Percentiles rank a stretch among this genome's conserved stretches.
Conservation (phyloP, 495 filamentous ascomycete genomes). For the Podospora pseudoanserina region DNA sequence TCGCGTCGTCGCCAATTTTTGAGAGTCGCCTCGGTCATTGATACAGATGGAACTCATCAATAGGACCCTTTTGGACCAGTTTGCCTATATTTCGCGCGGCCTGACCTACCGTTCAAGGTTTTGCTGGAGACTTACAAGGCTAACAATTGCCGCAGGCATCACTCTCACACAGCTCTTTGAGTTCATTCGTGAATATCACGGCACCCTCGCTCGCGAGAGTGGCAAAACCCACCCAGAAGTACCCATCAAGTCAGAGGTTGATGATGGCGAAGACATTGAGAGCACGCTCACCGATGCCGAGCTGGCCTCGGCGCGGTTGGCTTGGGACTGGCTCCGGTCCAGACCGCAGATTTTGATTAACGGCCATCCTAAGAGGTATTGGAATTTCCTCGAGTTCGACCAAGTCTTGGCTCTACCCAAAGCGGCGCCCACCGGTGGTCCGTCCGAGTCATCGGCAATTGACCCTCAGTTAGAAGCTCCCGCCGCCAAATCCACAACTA, state of each 20-base stretch:
- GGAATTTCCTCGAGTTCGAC: slow-evolving; percentile 38
- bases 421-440: slow-evolving; percentile 15
- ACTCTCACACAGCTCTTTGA: slow-evolving; percentile 27
- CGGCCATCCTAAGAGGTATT: slow-evolving; percentile 31
- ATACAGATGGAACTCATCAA: background rate
- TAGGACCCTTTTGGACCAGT: background rate
- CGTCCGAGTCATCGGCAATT: slow-evolving; percentile 2
- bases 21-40: background rate
- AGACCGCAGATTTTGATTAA: slow-evolving; percentile 44
- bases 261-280: slow-evolving; percentile 22
- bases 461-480: background rate
- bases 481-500: background rate
- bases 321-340: slow-evolving; percentile 45
- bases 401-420: slow-evolving; percentile 43
- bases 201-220: slow-evolving; percentile 15
- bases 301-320: slow-evolving; percentile 36
- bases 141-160: slow-evolving; percentile 25
- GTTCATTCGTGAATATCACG: slow-evolving; percentile 32
- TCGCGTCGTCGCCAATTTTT: background rate
- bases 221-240: slow-evolving; percentile 9
- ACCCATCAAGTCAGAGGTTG: background rate
- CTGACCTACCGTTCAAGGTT: background rate
- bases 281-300: slow-evolving; percentile 26
- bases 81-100: background rate
- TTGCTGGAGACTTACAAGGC: background rate